phyloP scores from a whole-genome alignment of 2,329 filamentous ascomycete genomes.

The Calonectria pseudoturangicola region DNA sequence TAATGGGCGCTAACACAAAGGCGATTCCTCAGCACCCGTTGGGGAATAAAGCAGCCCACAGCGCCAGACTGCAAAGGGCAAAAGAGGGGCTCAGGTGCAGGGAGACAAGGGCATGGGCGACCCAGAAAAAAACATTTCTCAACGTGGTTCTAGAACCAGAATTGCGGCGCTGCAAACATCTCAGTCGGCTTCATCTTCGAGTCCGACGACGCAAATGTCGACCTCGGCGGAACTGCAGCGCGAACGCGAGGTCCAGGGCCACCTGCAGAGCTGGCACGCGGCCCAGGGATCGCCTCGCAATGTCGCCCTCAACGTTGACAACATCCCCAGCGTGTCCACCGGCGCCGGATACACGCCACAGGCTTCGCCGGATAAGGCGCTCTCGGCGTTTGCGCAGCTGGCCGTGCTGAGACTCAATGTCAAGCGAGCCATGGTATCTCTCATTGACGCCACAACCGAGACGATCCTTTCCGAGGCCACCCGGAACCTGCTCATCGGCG shows the following conservation, averaged over 20 bases:
- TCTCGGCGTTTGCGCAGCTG: slow-evolving; percentile 71
- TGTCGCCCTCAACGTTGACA: slow-evolving; percentile 57
- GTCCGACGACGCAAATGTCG: slow-evolving; percentile 46
- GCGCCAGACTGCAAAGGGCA: slow-evolving; percentile 15
- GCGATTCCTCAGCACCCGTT: not conserved
- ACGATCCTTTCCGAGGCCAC: slow-evolving; percentile 73
- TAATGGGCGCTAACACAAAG: not conserved
- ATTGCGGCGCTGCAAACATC: slow-evolving; percentile 5
- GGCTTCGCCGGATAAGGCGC: slow-evolving; percentile 60
- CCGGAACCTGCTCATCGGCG: slow-evolving; percentile 63
- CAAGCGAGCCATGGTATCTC: slow-evolving; percentile 69
- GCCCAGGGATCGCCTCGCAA: slow-evolving; percentile 58
- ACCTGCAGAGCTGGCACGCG: slow-evolving; percentile 57
- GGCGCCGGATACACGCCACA: slow-evolving; percentile 58
- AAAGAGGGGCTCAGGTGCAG: slow-evolving; percentile 18
- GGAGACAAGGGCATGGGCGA: not conserved
- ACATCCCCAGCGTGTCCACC: slow-evolving; percentile 54
- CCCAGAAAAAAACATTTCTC: slow-evolving; percentile 21
- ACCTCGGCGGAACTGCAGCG: slow-evolving; percentile 55
- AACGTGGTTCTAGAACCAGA: not conserved
- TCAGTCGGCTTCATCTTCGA: not conserved
- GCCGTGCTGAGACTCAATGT: slow-evolving; percentile 68
- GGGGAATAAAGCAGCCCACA: not conserved
- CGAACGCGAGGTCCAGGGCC: slow-evolving; percentile 57
- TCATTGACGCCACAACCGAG: slow-evolving; percentile 67